Conservation (phyloP, 2,329 filamentous ascomycete genomes). For the Huntiella omanensis region DNA sequence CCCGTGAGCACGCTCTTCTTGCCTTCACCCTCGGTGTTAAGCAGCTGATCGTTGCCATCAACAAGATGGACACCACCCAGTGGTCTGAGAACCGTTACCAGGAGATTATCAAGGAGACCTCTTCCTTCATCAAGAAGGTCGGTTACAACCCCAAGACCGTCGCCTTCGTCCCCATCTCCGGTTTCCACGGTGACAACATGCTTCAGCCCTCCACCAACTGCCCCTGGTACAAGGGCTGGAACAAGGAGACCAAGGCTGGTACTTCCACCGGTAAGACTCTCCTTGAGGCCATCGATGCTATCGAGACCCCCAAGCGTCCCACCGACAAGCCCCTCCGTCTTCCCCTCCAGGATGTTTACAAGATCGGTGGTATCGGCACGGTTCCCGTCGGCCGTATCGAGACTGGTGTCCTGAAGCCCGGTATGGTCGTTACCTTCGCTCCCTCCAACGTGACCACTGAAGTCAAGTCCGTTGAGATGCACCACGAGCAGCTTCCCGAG, state of each 20-base stretch:
- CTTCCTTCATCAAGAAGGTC: slow-evolving; percentile 99
- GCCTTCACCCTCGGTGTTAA: slow-evolving; percentile 99
- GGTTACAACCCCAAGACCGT: slow-evolving; percentile 99
- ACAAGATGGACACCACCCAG: slow-evolving; percentile 99
- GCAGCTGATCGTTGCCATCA: slow-evolving; percentile 99
- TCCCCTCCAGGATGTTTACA: slow-evolving; percentile 99
- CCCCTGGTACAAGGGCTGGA: slow-evolving; percentile 99
- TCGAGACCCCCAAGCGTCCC: slow-evolving; percentile 82
- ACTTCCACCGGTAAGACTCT: slow-evolving; percentile 92
- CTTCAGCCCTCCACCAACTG: slow-evolving; percentile 73
- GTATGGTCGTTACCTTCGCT: slow-evolving; percentile 95
- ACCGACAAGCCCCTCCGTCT: slow-evolving; percentile 99
- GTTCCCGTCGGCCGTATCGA: slow-evolving; percentile 99
- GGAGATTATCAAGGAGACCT: slow-evolving; percentile 99
- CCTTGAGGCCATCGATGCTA: slow-evolving; percentile 94
- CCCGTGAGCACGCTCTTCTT: slow-evolving; percentile 99
- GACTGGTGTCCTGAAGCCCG: slow-evolving; percentile 87
- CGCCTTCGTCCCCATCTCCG: slow-evolving; percentile 98
- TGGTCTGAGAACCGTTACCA: slow-evolving; percentile 93
- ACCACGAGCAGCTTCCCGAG: slow-evolving; percentile 96
- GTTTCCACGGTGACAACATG: slow-evolving; percentile 99
- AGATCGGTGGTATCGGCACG: slow-evolving; percentile 99
- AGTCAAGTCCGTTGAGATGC: slow-evolving; percentile 99
- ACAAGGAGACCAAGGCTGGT: slow-evolving; percentile 72
- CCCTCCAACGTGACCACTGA: slow-evolving; percentile 98